phyloP scores from a whole-genome alignment of 108 stramenopile genomes.

The Cyclotella choctawhatcheeana region DNA sequence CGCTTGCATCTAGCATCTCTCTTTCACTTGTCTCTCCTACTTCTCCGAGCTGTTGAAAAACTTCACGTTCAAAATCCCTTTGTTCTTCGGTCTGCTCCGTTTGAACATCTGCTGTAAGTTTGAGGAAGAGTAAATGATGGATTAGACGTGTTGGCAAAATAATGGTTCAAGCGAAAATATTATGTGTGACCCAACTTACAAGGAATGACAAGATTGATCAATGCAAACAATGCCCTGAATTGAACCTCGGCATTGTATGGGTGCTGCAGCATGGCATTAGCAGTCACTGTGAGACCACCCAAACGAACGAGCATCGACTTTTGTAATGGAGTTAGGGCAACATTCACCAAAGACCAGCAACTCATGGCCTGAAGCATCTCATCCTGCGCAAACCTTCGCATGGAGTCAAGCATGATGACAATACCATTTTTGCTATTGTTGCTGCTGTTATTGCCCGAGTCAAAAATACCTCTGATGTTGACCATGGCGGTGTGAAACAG shows the following conservation, averaged over 20 bases:
- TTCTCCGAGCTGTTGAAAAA: slow-evolving; percentile 52
- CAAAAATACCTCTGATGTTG: slow-evolving; percentile 67
- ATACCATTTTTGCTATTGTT: slow-evolving; percentile 72
- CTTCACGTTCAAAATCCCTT: slow-evolving; percentile 47
- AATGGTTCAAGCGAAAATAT: background rate
- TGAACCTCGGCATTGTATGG: slow-evolving; percentile 89
- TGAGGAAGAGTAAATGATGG: background rate
- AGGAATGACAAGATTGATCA: slow-evolving; percentile 94
- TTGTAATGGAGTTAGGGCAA: slow-evolving; percentile 86
- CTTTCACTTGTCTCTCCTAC: slow-evolving; percentile 57
- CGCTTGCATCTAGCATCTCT: slow-evolving; percentile 80
- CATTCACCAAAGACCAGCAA: slow-evolving; percentile 94
- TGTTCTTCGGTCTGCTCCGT: slow-evolving; percentile 49
- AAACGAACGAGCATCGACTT: slow-evolving; percentile 80
- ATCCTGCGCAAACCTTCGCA: slow-evolving; percentile 76
- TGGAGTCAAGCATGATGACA: slow-evolving; percentile 88
- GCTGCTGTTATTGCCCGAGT: slow-evolving; percentile 34
- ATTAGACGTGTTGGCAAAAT: no score
- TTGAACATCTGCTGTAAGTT: slow-evolving; percentile 45
- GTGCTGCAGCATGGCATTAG: slow-evolving; percentile 88
- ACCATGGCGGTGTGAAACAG: slow-evolving; percentile 88
- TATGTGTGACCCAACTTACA: slow-evolving; percentile 44
- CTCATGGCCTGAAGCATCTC: slow-evolving; percentile 91
- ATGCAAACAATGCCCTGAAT: slow-evolving; percentile 92
- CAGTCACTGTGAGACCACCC: slow-evolving; percentile 81